Evolutionary conservation across 805 yeast species (phyloP).

Genomic region (Saccharomycopsis sp.): DNA sequence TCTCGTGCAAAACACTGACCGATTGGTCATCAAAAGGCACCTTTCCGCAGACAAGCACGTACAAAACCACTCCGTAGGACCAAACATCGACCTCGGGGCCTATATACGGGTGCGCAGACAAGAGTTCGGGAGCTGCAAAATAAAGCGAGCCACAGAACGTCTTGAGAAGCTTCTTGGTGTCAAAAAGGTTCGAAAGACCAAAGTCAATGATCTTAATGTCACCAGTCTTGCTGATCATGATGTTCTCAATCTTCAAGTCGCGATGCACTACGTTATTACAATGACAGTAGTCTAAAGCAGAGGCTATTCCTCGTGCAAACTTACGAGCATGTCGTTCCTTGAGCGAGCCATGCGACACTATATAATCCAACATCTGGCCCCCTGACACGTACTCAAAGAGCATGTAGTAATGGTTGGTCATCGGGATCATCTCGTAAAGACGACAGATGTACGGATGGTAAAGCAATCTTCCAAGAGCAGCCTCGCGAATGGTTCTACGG

Average conservation of each 20-base stretch:
- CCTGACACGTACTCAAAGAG: constrained; percentile 95
- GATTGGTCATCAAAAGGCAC: constrained; percentile 97
- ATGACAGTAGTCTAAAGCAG: constrained; percentile 91
- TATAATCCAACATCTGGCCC: constrained; percentile 95
- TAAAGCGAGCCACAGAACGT: constrained; percentile 97
- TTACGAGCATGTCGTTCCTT: constrained; percentile 92
- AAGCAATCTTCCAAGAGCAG: constrained; percentile 82
- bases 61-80: constrained; percentile 96
- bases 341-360: constrained; percentile 90
- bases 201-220: constrained; percentile 94
- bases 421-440: constrained; percentile 86
- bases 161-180: constrained; percentile 63
- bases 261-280: constrained; percentile 93
- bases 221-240: constrained; percentile 88
- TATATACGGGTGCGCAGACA: constrained; percentile 83
- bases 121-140: constrained; percentile 96
- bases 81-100: constrained; percentile 99
- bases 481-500: constrained; percentile 88
- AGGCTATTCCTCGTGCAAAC: constrained; percentile 90
- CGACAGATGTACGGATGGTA: constrained; percentile 92
- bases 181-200: constrained; percentile 85
- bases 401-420: constrained; percentile 97
- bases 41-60: constrained; percentile 93
- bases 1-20: constrained; percentile 86
- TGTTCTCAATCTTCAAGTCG: constrained; percentile 93